Percentiles rank a stretch among this genome's conserved stretches.
phyloP scores from a whole-genome alignment of 129 eudicot species.

The Chrysanthemum makinoi region DNA sequence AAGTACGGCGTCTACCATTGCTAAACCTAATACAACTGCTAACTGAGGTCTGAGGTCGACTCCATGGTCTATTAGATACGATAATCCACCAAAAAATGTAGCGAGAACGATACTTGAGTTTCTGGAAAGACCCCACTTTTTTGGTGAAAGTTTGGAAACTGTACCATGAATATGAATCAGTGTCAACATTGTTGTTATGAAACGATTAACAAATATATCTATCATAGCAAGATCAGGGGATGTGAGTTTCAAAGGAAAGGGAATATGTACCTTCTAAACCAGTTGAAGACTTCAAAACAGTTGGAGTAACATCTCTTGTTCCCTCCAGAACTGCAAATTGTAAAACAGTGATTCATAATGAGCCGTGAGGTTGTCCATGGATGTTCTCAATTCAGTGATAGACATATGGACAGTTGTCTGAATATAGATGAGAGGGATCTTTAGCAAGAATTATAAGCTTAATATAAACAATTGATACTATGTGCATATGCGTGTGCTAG shows the following conservation, averaged over 20 bases:
- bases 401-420: no score
- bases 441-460: neutral
- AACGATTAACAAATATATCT: no score
- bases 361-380: no score
- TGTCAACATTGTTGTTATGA: no score
- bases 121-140: conserved; percentile 89
- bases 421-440: no score
- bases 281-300: conserved; percentile 73
- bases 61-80: conserved; percentile 71
- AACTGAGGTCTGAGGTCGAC: conserved; percentile 82
- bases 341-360: neutral
- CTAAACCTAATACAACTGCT: conserved; percentile 60
- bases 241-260: neutral
- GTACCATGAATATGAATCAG: conserved; percentile 4
- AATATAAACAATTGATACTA: no score
- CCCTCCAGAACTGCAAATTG: conserved; percentile 77
- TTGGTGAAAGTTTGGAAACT: conserved; percentile 87
- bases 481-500: no score
- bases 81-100: conserved; percentile 56
- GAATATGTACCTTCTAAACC: conserved; percentile 85
- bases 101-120: conserved; percentile 52
- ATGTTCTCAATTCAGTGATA: no score
- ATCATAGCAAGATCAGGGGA: no score
- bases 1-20: conserved; percentile 67
- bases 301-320: conserved; percentile 82